Evolutionary conservation across 306 rosid genomes (phyloP).

Genomic region (Trichosanthes cucumerina): DNA sequence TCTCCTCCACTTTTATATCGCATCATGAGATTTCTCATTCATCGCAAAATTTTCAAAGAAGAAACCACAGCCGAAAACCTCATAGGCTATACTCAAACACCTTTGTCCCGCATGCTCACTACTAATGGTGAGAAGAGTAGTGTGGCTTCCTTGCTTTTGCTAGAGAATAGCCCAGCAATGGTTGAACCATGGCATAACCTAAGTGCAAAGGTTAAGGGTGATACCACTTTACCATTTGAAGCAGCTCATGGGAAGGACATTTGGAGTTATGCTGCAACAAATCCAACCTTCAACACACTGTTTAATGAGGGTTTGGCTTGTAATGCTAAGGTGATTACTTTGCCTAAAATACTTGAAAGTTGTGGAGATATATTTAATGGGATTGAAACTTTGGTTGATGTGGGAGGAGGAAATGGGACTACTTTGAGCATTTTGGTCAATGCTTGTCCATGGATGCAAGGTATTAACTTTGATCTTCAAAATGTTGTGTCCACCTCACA

Average conservation of each 20-base stretch:
- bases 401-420: conserved; percentile 67
- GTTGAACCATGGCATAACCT: conserved; percentile 24
- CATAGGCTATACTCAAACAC: background rate
- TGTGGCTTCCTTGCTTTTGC: conserved; percentile 15
- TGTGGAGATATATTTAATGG: conserved; percentile 40
- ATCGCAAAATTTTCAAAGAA: background rate
- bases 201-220: conserved; percentile 5
- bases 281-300: conserved; percentile 29
- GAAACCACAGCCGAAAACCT: background rate
- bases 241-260: conserved; percentile 36
- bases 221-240: conserved; percentile 15
- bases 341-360: conserved; percentile 23
- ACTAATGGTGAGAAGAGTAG: background rate
- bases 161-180: conserved; percentile 17
- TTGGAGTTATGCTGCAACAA: conserved; percentile 27
- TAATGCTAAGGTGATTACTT: conserved; percentile 15
- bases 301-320: conserved; percentile 62
- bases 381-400: conserved; percentile 44
- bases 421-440: conserved; percentile 18
- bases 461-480: conserved; percentile 64
- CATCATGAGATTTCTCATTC: background rate
- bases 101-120: background rate
- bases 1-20: background rate
- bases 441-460: conserved; percentile 36
- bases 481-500: conserved; percentile 36